Base-by-base conservation (phyloP, 805 yeast species). In the Candida dajiaensis region DNA sequence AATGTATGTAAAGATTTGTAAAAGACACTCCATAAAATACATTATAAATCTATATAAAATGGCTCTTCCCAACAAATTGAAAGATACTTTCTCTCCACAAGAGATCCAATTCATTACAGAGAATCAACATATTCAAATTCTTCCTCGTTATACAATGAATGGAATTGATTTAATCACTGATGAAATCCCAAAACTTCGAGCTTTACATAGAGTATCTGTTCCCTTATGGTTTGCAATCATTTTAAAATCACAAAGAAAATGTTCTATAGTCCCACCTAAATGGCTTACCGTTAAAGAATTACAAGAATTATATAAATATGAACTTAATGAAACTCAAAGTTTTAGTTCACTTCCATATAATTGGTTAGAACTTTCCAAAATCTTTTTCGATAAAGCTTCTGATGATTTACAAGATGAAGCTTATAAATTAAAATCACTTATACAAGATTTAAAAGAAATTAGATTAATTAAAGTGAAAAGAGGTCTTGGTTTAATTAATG, bases 161-260 rank as follows among this genome's bases (percentile, higher is more conserved):
- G 72, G 81, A n/a, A 66, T 83, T 18, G 77, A 76, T 40, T 70
- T 86, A 40, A 80, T 84, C 40, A 87, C 90, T 4, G 60, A 65
- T 3, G 63, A 78, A 65, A 69, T 80, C 25, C 89, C 92, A 0
- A 68, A 72, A 8, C 66, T 88, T 31, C 64, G 76, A 40, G 88
- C 95, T 0, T 73, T 85, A 76, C 76, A 83, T 50, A 73, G 90
- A 44, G 76, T 74, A 18, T 70, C 76, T 41, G 80, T 94, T 0
- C 95, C 97, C 0, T 52, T 92, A 2, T 94, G 98, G 98, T 69
- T 87, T 19, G 98, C 97, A 0, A 61, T 90, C 8, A 68, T 90
- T 19, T 69, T 94, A 42, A 89, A 88, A 58, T 80, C 83, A 41
- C 98, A 94, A 63, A 83, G 81, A 41, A 83, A 89, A 57, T 89